Evolutionary conservation across 371 early-diverging fungal genomes (phyloP), one percentile per base, ranked within the genome.

Genomic region (Mucor indicus): DNA sequence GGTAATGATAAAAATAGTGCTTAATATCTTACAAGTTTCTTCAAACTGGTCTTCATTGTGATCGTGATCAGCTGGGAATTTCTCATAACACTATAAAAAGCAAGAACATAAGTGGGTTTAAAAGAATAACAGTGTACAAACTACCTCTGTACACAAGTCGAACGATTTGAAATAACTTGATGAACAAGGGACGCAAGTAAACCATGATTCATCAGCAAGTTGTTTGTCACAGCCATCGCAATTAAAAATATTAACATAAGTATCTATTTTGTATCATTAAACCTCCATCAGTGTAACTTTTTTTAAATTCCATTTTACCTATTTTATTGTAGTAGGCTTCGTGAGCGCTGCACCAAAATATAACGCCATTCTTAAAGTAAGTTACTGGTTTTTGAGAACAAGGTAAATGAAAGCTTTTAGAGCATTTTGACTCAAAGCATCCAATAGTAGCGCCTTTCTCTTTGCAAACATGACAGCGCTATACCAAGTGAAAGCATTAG

Each of bases 401-500:
- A 21, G 77, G 75, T 12, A 93, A 70, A 58, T 95, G 95, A 52
- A 84, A 95, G 27, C 89, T 90, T 47, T 83, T 75, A n/a, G 73
- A 65, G 55, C 95, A 95, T 50, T 86, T 81, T 3, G 84, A 78
- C 37, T 93, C 85, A 57, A 92, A 92, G 58, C 95, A 95, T 1
- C 94, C 93, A 17, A 93, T 84, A 0, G 93, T 90, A 0, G 95
- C 94, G 0, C 95, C 95, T 12, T 83, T 84, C 55, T 85, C 85
- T 44, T 82, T 83, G 62, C 95, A 95, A 0, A 37, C 69, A 16
- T 75, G 67, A 40, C 95, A 93, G 61, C 79, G 76, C 83, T 84
- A 32, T 16, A n/a, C n/a, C n/a, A 30, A 25, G 1, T 38, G 17
- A 38, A 19, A 15, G 31, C 15, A 36, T 24, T 37, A 35, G 12